Percentiles rank a stretch among this genome's conserved stretches.
Conservation (phyloP, 371 early-diverging fungal genomes). For the Mucor indicus region DNA sequence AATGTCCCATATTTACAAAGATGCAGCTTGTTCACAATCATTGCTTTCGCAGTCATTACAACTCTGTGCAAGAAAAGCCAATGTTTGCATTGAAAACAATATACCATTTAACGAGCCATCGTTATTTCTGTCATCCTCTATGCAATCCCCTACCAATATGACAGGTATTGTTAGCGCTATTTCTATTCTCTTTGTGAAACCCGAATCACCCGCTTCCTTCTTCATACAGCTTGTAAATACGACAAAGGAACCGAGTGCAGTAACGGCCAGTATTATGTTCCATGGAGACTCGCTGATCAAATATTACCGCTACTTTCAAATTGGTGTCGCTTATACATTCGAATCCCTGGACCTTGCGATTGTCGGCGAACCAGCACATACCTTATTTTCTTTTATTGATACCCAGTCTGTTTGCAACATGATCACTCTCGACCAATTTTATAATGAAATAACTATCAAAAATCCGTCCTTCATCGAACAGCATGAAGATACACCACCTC, state of each 20-base stretch:
- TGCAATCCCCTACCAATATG: not conserved
- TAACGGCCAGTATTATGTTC: constrained; percentile 9
- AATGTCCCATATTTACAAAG: not conserved
- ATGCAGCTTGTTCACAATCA: no score
- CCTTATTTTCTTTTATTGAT: not conserved
- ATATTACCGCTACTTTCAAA: constrained; percentile 8
- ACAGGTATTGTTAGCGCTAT: constrained; percentile 1
- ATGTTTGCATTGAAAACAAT: no score
- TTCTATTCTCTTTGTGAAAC: not conserved
- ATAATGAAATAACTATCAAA: not conserved
- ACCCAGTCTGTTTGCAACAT: not conserved
- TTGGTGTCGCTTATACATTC: constrained; percentile 10
- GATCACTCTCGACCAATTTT: not conserved
- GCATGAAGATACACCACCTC: not conserved
- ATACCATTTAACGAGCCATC: no score
- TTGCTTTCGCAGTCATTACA: no score
- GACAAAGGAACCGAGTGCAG: not conserved
- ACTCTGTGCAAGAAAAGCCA: no score
- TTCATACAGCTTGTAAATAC: constrained; percentile 3
- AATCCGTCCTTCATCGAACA: not conserved
- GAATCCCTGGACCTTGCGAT: not conserved
- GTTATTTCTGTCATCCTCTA: no score
- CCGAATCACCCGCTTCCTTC: not conserved
- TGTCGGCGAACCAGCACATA: not conserved
- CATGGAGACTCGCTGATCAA: constrained; percentile 4